These are phyloP conservation scores for Suillus alpinus DNA, from an alignment of 768 basidiomycete genomes.

Conservation along the genomic window DNA sequence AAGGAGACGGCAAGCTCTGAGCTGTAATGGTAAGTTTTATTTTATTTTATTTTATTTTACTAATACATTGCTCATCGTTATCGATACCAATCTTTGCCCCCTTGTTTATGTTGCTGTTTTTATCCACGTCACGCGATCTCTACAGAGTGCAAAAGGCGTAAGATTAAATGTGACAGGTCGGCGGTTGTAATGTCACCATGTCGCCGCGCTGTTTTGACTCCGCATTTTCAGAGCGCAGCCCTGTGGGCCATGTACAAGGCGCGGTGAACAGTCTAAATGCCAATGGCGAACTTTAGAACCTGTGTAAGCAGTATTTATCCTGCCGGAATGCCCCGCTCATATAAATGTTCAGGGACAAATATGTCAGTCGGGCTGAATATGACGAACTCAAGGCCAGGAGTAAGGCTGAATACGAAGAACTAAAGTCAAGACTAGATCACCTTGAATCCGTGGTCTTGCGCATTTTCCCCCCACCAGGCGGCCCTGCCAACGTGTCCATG, in stretches of 20 bases:
- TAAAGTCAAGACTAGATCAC: constrained; percentile 61
- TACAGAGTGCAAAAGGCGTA: constrained; percentile 80
- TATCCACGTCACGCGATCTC: constrained; percentile 11
- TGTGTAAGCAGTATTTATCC: constrained; percentile 47
- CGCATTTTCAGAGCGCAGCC: constrained; percentile 60
- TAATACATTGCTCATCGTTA: constrained; percentile 21
- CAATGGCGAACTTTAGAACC: constrained; percentile 84
- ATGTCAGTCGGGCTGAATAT: constrained; percentile 73
- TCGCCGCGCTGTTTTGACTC: constrained; percentile 20
- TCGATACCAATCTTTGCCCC: constrained; percentile 22
- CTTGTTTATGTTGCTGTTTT: constrained; percentile 8
- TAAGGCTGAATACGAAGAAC: constrained; percentile 42
- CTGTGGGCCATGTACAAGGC: constrained; percentile 75
- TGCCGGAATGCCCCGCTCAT: constrained; percentile 12
- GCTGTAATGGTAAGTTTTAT: constrained; percentile 69
- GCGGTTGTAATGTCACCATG: constrained; percentile 10
- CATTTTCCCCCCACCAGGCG: constrained; percentile 26
- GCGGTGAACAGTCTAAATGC: constrained; percentile 78
- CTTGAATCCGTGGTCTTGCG: constrained; percentile 56
- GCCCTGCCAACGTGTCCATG: constrained; percentile 26
- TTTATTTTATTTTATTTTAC: constrained; percentile 21
- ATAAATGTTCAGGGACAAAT: constrained; percentile 59
- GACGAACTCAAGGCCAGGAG: constrained; percentile 66
- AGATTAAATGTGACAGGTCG: constrained; percentile 85
- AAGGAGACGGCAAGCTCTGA: constrained; percentile 75